Evolutionary conservation across 108 stramenopile genomes (phyloP).

Genomic region (Discostella stelligeroides): DNA sequence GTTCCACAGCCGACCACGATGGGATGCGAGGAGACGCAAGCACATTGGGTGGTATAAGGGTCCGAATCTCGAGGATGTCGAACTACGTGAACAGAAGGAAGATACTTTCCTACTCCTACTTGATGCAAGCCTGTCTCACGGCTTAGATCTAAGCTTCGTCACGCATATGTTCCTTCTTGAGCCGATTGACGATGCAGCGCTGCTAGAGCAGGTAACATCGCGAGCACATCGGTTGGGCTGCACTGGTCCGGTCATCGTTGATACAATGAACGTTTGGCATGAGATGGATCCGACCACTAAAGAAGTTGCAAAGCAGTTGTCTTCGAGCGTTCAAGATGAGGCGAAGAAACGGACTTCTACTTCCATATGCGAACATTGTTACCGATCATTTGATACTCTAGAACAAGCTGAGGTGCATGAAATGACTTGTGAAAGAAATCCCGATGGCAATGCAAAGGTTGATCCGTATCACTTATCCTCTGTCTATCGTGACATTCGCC

Average conservation of each 20-base stretch:
- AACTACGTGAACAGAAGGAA: constrained; percentile 25
- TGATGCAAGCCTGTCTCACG: constrained; percentile 65
- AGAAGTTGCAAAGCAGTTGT: constrained; percentile 31
- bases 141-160: constrained; percentile 81
- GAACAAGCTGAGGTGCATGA: constrained; percentile 51
- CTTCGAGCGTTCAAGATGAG: constrained; percentile 18
- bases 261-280: constrained; percentile 58
- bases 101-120: constrained; percentile 66
- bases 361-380: constrained; percentile 58
- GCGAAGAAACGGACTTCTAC: constrained; percentile 23
- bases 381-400: constrained; percentile 42
- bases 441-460: constrained; percentile 27
- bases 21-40: constrained; percentile 30
- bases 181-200: constrained; percentile 72
- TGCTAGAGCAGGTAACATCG: constrained; percentile 75
- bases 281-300: constrained; percentile 42
- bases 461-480: constrained; percentile 59
- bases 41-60: constrained; percentile 23
- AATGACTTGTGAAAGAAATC: constrained; percentile 52
- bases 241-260: constrained; percentile 67
- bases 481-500: constrained; percentile 54
- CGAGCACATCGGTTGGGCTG: constrained; percentile 84
- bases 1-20: constrained; percentile 44
- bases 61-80: constrained; percentile 26
- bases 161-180: constrained; percentile 85